Conservation (phyloP, 2,329 filamentous ascomycete species). For the Lachnellula occidentalis region DNA sequence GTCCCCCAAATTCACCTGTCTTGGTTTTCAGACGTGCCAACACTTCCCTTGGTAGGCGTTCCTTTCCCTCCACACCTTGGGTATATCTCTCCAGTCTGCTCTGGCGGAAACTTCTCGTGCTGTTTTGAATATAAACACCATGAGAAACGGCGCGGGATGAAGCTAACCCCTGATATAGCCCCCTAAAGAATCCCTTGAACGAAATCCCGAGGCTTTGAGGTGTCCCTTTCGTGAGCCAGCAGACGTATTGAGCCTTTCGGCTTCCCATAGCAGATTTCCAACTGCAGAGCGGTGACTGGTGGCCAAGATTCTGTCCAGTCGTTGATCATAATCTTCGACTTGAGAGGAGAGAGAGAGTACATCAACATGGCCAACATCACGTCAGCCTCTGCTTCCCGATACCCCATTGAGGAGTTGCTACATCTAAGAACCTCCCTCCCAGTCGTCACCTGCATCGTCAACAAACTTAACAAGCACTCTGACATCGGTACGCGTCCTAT, state of each 20-base stretch:
- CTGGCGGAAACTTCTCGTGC: no score
- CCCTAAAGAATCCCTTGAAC: background rate
- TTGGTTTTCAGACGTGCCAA: background rate
- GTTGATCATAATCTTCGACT: no score
- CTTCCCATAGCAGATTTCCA: background rate
- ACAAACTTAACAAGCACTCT: conserved; percentile 24
- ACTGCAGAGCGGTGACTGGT: background rate
- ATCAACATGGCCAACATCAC: background rate
- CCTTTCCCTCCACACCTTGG: background rate
- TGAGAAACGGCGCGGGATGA: background rate
- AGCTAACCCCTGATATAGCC: background rate
- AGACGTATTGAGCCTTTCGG: no score
- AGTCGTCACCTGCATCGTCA: conserved; percentile 17
- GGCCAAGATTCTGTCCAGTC: no score
- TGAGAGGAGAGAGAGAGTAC: background rate
- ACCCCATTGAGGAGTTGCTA: conserved; percentile 25
- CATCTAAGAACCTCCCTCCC: conserved; percentile 22
- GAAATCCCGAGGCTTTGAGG: no score
- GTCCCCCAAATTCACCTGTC: background rate
- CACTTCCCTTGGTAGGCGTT: background rate
- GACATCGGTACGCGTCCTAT: conserved; percentile 22
- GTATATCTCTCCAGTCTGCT: no score
- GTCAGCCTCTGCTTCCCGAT: conserved; percentile 5
- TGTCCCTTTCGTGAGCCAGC: no score
- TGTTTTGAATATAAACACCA: no score